Evolutionary conservation across 2,329 filamentous ascomycete genomes (phyloP).

Genomic region (Phaeomoniella chlamydospora): DNA sequence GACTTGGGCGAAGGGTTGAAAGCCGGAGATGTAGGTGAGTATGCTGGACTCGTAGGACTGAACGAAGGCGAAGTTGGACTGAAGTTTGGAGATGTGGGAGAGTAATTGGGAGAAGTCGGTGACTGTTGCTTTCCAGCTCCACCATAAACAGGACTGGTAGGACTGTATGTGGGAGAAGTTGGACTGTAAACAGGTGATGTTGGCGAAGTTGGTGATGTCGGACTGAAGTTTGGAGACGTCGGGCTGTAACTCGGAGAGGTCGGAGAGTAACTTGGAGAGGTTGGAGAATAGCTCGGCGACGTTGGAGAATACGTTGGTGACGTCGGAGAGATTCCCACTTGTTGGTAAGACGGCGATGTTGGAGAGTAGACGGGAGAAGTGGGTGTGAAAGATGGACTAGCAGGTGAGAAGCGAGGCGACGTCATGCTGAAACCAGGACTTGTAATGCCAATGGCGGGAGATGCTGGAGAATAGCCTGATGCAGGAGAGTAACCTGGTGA

Average conservation of each 20-base stretch:
- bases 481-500: slow-evolving; percentile 53
- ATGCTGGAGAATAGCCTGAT: slow-evolving; percentile 58
- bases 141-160: slow-evolving; percentile 34
- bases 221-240: slow-evolving; percentile 49
- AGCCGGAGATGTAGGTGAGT: slow-evolving; percentile 39
- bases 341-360: slow-evolving; percentile 50
- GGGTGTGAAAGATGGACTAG: slow-evolving; percentile 37
- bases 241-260: slow-evolving; percentile 52
- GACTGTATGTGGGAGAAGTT: slow-evolving; percentile 44
- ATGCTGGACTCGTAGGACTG: slow-evolving; percentile 42
- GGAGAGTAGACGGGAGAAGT: slow-evolving; percentile 57
- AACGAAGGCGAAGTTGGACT: slow-evolving; percentile 44
- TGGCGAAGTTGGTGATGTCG: slow-evolving; percentile 51
- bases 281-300: slow-evolving; percentile 59
- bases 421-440: slow-evolving; percentile 38
- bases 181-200: slow-evolving; percentile 56
- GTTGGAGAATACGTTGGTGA: slow-evolving; percentile 31
- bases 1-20: slow-evolving; percentile 20
- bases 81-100: slow-evolving; percentile 46
- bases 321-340: slow-evolving; percentile 34
- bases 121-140: slow-evolving; percentile 22
- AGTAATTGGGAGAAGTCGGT: slow-evolving; percentile 39
- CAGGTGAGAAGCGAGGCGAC: slow-evolving; percentile 38
- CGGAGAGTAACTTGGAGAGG: slow-evolving; percentile 32
- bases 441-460: slow-evolving; percentile 46